A percentile compares a stretch with the other conserved stretches of the same genome.
Conservation (phyloP, 1,284 basidiomycete genomes). For the Cutaneotrichosporon sp. region DNA sequence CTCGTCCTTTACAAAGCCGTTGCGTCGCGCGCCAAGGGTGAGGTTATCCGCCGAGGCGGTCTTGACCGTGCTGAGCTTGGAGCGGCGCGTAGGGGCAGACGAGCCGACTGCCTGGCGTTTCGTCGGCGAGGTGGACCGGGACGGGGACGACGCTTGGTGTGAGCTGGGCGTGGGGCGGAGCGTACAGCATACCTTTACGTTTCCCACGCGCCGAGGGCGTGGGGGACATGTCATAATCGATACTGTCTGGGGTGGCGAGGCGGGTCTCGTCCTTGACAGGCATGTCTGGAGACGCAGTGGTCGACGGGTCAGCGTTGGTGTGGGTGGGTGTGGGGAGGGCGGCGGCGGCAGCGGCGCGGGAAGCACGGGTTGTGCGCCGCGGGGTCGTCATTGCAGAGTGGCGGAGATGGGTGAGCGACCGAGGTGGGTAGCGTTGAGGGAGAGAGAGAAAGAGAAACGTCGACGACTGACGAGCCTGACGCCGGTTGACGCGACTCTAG, state of each 20-base stretch:
- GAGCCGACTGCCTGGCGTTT: conserved; percentile 26
- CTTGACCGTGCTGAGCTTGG: conserved; percentile 34
- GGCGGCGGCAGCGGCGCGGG: background rate
- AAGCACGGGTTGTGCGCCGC: background rate
- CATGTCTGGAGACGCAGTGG: background rate
- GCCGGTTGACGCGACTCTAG: background rate
- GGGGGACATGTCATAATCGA: conserved; percentile 9
- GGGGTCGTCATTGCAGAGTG: background rate
- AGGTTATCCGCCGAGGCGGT: conserved; percentile 38
- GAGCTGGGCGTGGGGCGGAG: background rate
- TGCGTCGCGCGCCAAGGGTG: conserved; percentile 25
- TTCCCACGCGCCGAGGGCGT: background rate
- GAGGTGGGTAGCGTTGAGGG: background rate
- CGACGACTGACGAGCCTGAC: no score
- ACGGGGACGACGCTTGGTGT: background rate
- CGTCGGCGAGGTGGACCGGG: background rate
- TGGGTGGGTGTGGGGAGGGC: background rate
- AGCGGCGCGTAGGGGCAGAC: conserved; percentile 21
- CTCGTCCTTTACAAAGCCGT: conserved; percentile 5
- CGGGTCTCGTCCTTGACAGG: conserved; percentile 11
- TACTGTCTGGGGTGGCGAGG: conserved; percentile 12
- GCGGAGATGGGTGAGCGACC: background rate
- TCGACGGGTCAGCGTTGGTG: background rate
- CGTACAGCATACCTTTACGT: conserved; percentile 3
- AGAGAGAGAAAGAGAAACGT: background rate